Evolutionary conservation across 2,329 filamentous ascomycete genomes (phyloP).

Genomic region (Pyrenophora graminea): DNA sequence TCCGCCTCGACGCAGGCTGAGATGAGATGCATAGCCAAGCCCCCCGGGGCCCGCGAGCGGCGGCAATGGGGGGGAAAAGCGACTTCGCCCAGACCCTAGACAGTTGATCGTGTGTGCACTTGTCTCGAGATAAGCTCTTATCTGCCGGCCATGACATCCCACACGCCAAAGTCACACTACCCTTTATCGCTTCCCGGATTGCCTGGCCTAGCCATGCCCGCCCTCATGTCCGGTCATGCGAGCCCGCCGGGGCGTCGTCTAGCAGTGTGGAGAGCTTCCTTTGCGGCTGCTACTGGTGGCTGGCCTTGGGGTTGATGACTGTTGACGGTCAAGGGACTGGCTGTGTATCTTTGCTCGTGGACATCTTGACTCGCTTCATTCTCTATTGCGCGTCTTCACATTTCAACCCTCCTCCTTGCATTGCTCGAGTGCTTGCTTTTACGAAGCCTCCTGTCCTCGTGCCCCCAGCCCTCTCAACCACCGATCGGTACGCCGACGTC

Average conservation of each 20-base stretch:
- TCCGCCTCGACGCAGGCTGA: neutral
- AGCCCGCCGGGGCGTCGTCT: slow-evolving; percentile 27
- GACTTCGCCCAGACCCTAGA: no score
- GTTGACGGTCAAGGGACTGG: slow-evolving; percentile 8
- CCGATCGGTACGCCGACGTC: slow-evolving; percentile 17
- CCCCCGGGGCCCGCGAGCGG: slow-evolving; percentile 22
- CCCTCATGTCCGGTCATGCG: slow-evolving; percentile 24
- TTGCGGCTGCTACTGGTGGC: slow-evolving; percentile 10
- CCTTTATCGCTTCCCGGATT: slow-evolving; percentile 12
- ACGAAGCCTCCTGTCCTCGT: slow-evolving; percentile 2
- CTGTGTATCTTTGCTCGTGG: slow-evolving; percentile 1
- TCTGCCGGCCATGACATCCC: slow-evolving; percentile 20
- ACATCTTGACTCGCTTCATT: slow-evolving; percentile 6
- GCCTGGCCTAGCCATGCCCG: slow-evolving; percentile 21
- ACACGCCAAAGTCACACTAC: slow-evolving; percentile 22
- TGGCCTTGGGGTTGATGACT: slow-evolving; percentile 16
- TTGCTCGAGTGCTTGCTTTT: slow-evolving; percentile 5
- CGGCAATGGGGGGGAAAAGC: slow-evolving; percentile 14
- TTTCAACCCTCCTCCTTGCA: neutral
- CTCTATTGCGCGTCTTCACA: slow-evolving; percentile 3
- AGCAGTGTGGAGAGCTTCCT: slow-evolving; percentile 18
- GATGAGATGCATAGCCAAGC: slow-evolving; percentile 20
- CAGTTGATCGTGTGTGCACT: slow-evolving; percentile 6
- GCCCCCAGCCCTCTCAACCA: slow-evolving; percentile 14
- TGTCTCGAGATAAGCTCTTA: slow-evolving; percentile 24